Conservation (phyloP, 2,329 filamentous ascomycete genomes). For the Blumeriella jaapii region DNA sequence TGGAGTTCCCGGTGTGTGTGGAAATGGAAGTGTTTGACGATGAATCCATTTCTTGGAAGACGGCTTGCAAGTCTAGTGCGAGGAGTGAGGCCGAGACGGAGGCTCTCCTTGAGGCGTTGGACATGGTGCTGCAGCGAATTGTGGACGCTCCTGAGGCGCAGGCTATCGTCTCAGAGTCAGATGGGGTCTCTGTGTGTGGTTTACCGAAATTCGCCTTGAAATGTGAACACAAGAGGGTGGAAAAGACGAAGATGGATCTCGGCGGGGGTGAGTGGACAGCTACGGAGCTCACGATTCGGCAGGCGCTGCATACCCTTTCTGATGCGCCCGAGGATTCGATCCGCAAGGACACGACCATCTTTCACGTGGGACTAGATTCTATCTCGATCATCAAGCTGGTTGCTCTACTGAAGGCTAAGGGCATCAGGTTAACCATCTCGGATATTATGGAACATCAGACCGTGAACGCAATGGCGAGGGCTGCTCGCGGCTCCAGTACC, state of each 20-base stretch:
- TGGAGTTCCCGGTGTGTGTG: constrained; percentile 73
- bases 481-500: constrained; percentile 18
- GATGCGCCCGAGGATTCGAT: constrained; percentile 48
- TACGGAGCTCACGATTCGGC: constrained; percentile 30
- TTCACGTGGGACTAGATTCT: constrained; percentile 80
- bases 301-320: constrained; percentile 46
- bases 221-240: neutral
- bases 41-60: constrained; percentile 51
- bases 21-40: constrained; percentile 58
- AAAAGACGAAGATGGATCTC: neutral
- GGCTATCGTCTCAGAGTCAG: constrained; percentile 41
- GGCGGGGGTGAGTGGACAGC: constrained; percentile 27
- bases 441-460: constrained; percentile 58
- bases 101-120: constrained; percentile 45
- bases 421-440: constrained; percentile 53
- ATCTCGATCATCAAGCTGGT: constrained; percentile 83
- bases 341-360: constrained; percentile 51
- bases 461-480: constrained; percentile 48
- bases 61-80: constrained; percentile 52
- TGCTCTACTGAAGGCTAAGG: constrained; percentile 53
- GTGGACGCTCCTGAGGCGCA: constrained; percentile 36
- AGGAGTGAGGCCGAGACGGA: constrained; percentile 36
- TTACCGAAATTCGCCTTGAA: constrained; percentile 34
- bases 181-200: constrained; percentile 52
- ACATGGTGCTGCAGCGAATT: constrained; percentile 46